Conservation (phyloP, 2,329 filamentous ascomycete genomes). For the Rasamsonia emersonii region DNA sequence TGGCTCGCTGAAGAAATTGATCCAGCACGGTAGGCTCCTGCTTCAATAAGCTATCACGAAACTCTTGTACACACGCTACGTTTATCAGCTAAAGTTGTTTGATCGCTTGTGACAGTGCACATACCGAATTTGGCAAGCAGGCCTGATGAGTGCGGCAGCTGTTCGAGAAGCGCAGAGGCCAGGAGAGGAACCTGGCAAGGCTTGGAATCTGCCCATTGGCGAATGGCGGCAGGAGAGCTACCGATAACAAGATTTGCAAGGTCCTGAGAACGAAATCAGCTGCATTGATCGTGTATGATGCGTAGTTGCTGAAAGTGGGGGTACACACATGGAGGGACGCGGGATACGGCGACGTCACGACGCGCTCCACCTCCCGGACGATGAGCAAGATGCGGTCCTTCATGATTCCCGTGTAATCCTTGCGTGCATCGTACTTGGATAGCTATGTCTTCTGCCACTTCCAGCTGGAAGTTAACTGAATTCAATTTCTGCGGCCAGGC, state of each 20-base stretch:
- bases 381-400: slow-evolving; percentile 17
- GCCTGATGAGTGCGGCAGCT: slow-evolving; percentile 43
- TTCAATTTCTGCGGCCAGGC: slow-evolving; percentile 1
- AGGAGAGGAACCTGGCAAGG: slow-evolving; percentile 42
- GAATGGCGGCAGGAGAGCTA: slow-evolving; percentile 28
- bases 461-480: not conserved
- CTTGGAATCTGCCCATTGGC: slow-evolving; percentile 39
- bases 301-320: slow-evolving; percentile 1
- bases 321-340: slow-evolving; percentile 40
- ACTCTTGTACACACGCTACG: slow-evolving; percentile 18
- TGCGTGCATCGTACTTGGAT: no score
- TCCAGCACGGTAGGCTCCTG: slow-evolving; percentile 27
- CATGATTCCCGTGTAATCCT: slow-evolving; percentile 15
- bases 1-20: slow-evolving; percentile 22
- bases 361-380: slow-evolving; percentile 36
- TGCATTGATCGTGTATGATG: not conserved
- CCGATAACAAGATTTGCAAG: slow-evolving; percentile 20
- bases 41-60: slow-evolving; percentile 26
- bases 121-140: slow-evolving; percentile 44
- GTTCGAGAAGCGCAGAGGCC: slow-evolving; percentile 38
- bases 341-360: slow-evolving; percentile 43
- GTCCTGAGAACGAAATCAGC: slow-evolving; percentile 17
- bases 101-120: slow-evolving; percentile 9
- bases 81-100: slow-evolving; percentile 7
- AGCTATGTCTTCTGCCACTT: no score